Evolutionary conservation across 75 land plant genomes (phyloP), one percentile per base, ranked within the genome.

Genomic region (Pinus albicaulis): DNA sequence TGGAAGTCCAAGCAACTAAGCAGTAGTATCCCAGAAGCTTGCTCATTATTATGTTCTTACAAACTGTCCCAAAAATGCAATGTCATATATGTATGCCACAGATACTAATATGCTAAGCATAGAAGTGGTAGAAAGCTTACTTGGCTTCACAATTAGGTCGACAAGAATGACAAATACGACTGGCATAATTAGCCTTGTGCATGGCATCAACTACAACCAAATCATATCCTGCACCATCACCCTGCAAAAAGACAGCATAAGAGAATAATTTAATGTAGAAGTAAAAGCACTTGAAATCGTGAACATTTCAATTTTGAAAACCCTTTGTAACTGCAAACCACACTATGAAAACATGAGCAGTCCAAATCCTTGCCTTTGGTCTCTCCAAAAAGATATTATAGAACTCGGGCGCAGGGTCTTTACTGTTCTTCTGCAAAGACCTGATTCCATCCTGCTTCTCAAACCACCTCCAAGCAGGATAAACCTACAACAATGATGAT

Each of bases 141-240:
- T 96, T 98, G 74, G 99, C 99, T 86, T 98, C 99, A 86, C 99
- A 98, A 85, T 98, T 98, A 75, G 99, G 99, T 73, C 89, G 85
- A 76, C 99, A 98, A 7, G 99, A 95, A 68, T 98, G 99, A 84
- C 99, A 98, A 56, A 98, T 93, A 60, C 99, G 87, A 55, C 99
- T 98, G 34, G 99, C 99, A 88, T 91, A 98, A 72, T 98, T 98
- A 73, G 99, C 99, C 60, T 98, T 98, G 81, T 98, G 99, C 99
- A 98, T 98, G 13, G 99, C 99, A 93, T 98, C 99, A 76, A 98
- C 92, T 26, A 98, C 96, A 52, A 98, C 91, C 57, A 98, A 81
- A 81, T 98, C 99, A 91, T 93, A 98, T 55, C 99, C 99, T 81
- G 91, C 92, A 60, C 90, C 91, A 84, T 98, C 99, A 79, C 98